These are phyloP conservation scores for Sanguinoderma infundibulare DNA, from an alignment of 1,284 basidiomycete species.

Conservation along the genomic window DNA sequence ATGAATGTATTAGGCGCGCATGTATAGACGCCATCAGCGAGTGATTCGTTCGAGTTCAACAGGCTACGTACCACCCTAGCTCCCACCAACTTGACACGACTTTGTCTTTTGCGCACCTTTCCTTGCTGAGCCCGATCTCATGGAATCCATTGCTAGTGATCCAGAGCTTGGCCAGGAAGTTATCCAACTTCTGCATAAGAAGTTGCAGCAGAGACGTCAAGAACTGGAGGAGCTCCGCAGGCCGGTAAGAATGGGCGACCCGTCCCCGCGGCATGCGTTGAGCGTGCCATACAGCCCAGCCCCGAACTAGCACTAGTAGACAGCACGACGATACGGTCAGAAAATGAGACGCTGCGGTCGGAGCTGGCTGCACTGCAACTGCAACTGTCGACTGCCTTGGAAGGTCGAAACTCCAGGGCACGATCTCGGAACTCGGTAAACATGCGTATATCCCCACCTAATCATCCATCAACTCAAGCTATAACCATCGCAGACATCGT, in stretches of 20 bases:
- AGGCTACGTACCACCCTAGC: background rate
- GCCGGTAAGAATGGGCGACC: background rate
- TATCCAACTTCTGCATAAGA: constrained; percentile 13
- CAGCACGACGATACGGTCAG: background rate
- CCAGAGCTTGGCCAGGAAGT: constrained; percentile 17
- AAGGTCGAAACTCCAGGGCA: background rate
- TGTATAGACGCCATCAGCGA: background rate
- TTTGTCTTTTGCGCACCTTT: background rate
- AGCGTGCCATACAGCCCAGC: background rate
- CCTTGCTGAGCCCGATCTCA: background rate
- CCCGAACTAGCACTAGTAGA: constrained; percentile 8
- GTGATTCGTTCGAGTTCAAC: background rate
- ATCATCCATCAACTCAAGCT: background rate
- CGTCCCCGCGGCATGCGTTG: background rate
- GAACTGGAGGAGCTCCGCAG: constrained; percentile 12
- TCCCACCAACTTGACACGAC: background rate
- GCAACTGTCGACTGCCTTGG: background rate
- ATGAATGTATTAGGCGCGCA: background rate
- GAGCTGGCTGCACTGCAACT: constrained; percentile 3
- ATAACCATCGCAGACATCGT: background rate
- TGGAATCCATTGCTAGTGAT: constrained; percentile 12
- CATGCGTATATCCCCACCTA: background rate
- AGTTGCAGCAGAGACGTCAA: constrained; percentile 15
- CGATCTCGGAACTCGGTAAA: background rate
- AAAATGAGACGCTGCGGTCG: constrained; percentile 12